Percentiles rank a stretch among this genome's conserved stretches.
phyloP scores from a whole-genome alignment of 2,329 filamentous ascomycete species.

The Ambrosiella cleistominuta region DNA sequence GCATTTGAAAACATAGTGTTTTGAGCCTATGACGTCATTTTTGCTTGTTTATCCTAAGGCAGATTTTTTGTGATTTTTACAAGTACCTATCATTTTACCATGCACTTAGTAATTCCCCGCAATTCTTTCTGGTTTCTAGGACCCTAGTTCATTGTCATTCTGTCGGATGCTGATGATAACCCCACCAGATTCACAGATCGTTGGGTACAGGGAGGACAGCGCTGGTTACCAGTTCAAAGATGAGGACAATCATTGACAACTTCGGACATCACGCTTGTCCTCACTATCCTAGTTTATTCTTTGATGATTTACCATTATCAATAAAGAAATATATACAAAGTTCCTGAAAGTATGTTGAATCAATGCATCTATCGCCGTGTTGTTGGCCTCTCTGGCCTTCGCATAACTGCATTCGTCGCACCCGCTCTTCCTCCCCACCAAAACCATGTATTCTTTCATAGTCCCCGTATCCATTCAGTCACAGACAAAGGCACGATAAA shows the following conservation, averaged over 20 bases:
- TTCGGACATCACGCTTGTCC: neutral
- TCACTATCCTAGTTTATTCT: neutral
- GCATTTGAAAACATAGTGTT: no score
- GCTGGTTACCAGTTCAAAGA: neutral
- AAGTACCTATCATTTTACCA: no score
- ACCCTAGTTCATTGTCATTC: no score
- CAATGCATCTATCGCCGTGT: neutral
- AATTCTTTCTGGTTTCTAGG: no score
- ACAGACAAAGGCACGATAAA: neutral
- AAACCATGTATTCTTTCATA: neutral
- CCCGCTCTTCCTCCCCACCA: neutral
- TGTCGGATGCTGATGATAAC: neutral
- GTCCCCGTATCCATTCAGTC: neutral
- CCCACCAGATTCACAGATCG: neutral
- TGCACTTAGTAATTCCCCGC: no score
- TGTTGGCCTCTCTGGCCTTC: neutral
- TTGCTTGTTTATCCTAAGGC: no score
- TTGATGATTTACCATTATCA: neutral
- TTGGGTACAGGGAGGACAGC: neutral
- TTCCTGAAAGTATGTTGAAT: no score
- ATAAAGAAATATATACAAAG: no score
- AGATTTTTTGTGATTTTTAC: no score
- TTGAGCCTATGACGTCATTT: no score
- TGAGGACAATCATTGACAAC: neutral
- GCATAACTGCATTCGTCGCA: neutral